phyloP scores from a whole-genome alignment of 305 asterid species.

The Rubia peregrina region DNA sequence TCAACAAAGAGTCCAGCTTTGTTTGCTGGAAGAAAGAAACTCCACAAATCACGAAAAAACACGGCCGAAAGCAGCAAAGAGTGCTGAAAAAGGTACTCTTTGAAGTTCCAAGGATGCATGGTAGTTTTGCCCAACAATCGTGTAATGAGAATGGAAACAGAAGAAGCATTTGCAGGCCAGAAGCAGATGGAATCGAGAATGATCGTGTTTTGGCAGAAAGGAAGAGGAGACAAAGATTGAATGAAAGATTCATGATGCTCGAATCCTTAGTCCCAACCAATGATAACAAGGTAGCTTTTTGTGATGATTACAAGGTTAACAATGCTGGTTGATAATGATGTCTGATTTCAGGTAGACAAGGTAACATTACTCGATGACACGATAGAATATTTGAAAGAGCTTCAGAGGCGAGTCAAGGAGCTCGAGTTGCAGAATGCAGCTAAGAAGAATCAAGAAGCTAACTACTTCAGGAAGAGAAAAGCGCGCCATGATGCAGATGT shows the following conservation, averaged over 20 bases:
- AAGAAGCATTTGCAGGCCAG: slow-evolving; percentile 29
- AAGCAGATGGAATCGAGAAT: slow-evolving; percentile 45
- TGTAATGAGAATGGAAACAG: slow-evolving; percentile 27
- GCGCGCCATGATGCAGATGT: slow-evolving; percentile 34
- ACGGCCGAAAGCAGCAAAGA: slow-evolving; percentile 37
- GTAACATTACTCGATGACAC: slow-evolving; percentile 74
- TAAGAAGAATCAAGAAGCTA: slow-evolving; percentile 44
- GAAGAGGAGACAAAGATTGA: slow-evolving; percentile 65
- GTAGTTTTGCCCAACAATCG: slow-evolving; percentile 26
- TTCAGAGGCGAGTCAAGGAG: slow-evolving; percentile 59
- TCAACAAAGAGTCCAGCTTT: slow-evolving; percentile 53
- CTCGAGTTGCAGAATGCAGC: slow-evolving; percentile 44
- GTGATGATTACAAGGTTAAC: not conserved
- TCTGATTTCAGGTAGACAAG: slow-evolving; percentile 66
- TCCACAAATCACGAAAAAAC: slow-evolving; percentile 8
- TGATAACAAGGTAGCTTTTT: slow-evolving; percentile 55
- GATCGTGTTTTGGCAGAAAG: slow-evolving; percentile 73
- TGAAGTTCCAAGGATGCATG: slow-evolving; percentile 63
- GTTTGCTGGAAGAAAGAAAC: slow-evolving; percentile 50
- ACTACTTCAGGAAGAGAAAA: slow-evolving; percentile 53
- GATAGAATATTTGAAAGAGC: slow-evolving; percentile 64
- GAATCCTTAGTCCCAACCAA: slow-evolving; percentile 79
- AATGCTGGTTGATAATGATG: slow-evolving; percentile 7
- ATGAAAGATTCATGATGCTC: slow-evolving; percentile 60
- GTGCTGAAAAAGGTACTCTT: slow-evolving; percentile 63